These are phyloP conservation scores for Fusarium sp. DNA, from an alignment of 2,329 filamentous ascomycete genomes.

Conservation along the genomic window DNA sequence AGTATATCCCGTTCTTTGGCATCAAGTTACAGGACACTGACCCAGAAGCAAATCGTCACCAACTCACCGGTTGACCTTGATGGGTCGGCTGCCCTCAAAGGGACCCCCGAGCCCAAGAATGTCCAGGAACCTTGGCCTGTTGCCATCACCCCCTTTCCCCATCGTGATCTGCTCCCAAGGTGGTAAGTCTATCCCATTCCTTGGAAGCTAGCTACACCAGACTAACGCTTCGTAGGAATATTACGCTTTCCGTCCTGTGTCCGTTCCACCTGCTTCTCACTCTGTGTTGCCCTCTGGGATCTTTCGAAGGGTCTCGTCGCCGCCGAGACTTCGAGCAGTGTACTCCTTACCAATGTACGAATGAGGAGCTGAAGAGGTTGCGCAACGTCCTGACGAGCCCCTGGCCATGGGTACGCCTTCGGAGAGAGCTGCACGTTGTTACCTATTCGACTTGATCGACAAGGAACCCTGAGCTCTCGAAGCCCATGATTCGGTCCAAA, in stretches of 20 bases:
- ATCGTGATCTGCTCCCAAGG: background rate
- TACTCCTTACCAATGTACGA: background rate
- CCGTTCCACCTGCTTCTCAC: background rate
- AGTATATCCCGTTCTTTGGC: background rate
- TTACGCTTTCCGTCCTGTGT: background rate
- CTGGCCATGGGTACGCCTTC: background rate
- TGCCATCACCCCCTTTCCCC: background rate
- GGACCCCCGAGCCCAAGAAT: rapidly evolving
- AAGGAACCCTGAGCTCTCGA: background rate
- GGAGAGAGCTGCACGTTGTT: background rate
- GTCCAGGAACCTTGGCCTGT: no score
- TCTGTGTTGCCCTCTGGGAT: background rate
- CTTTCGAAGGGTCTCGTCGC: background rate
- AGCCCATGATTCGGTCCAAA: background rate
- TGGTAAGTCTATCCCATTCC: background rate
- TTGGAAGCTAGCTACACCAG: background rate
- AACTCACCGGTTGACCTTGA: rapidly evolving
- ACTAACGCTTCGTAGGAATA: background rate
- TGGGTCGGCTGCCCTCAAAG: background rate
- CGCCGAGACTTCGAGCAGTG: background rate
- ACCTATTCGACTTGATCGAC: background rate
- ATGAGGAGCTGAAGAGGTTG: background rate
- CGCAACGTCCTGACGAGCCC: background rate
- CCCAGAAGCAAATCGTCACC: background rate
- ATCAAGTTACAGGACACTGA: background rate